Evolutionary conservation across 805 yeast genomes (phyloP).

Genomic region (Lachancea kluyveri): DNA sequence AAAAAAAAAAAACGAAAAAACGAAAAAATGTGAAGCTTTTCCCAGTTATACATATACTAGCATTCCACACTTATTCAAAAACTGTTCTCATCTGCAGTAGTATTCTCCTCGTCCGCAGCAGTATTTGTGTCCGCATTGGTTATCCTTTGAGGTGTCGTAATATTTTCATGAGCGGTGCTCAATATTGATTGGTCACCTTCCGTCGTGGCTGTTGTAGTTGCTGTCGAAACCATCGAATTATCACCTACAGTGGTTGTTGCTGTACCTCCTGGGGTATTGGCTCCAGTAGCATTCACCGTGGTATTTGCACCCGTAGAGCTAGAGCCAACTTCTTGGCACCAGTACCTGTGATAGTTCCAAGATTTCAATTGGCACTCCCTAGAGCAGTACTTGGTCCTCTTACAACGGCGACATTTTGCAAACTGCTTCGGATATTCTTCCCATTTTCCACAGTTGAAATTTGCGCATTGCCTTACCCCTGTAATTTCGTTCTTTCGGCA

Average conservation of each 20-base stretch:
- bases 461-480: constrained; percentile 93
- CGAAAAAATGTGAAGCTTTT: no score
- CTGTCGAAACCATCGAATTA: no score
- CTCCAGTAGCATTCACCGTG: constrained; percentile 2
- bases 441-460: constrained; percentile 91
- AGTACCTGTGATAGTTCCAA: constrained; percentile 88
- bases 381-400: constrained; percentile 91
- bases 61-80: no score
- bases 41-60: no score
- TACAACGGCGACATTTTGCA: constrained; percentile 91
- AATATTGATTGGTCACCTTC: constrained; percentile 3
- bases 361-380: constrained; percentile 87
- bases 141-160: constrained; percentile 2
- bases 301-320: constrained; percentile 8
- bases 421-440: constrained; percentile 85
- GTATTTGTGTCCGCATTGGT: no score
- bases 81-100: no score
- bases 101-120: no score
- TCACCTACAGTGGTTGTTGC: constrained; percentile 2
- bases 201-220: constrained; percentile 2
- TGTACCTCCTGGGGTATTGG: constrained; percentile 4
- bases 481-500: constrained; percentile 83
- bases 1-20: no score
- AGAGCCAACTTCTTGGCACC: constrained; percentile 65
- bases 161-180: constrained; percentile 2